A percentile compares a stretch with the other conserved stretches of the same genome.
Conservation (phyloP, 2,329 filamentous ascomycete species). For the Cordyceps pruinosa region DNA sequence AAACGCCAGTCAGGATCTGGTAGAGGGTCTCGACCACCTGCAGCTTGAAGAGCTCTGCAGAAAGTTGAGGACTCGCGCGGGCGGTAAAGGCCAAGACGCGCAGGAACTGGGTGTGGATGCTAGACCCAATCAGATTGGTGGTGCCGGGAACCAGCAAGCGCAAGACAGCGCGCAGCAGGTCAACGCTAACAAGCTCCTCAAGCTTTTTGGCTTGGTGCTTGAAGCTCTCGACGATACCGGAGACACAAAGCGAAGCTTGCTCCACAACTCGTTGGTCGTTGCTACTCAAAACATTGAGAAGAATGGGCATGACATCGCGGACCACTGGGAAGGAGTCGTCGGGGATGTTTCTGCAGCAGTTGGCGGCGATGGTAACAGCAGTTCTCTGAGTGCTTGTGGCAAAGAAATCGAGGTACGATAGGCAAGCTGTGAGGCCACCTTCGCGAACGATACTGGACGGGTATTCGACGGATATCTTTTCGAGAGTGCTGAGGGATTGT, state of each 20-base stretch:
- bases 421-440: conserved; percentile 88
- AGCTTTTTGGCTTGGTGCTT: conserved; percentile 80
- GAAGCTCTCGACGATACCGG: conserved; percentile 94
- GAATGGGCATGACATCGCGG: conserved; percentile 90
- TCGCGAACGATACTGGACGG: conserved; percentile 92
- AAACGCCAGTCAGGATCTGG: conserved; percentile 93
- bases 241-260: conserved; percentile 91
- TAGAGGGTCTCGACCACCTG: conserved; percentile 96
- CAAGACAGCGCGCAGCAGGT: conserved; percentile 76
- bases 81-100: conserved; percentile 86
- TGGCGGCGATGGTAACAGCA: conserved; percentile 93
- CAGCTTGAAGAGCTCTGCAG: conserved; percentile 88
- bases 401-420: conserved; percentile 96
- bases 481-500: conserved; percentile 89
- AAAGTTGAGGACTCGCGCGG: conserved; percentile 77
- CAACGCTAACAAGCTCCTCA: conserved; percentile 85
- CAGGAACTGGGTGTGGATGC: conserved; percentile 94
- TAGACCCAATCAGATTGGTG: conserved; percentile 88
- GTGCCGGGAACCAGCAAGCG: conserved; percentile 86
- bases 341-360: conserved; percentile 95
- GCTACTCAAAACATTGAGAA: conserved; percentile 83
- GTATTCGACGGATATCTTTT: conserved; percentile 96
- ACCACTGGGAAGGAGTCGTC: conserved; percentile 90
- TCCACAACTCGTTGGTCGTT: conserved; percentile 96
- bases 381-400: conserved; percentile 94